phyloP scores from a whole-genome alignment of 148 eudicot genomes.

The Chenopodium album region DNA sequence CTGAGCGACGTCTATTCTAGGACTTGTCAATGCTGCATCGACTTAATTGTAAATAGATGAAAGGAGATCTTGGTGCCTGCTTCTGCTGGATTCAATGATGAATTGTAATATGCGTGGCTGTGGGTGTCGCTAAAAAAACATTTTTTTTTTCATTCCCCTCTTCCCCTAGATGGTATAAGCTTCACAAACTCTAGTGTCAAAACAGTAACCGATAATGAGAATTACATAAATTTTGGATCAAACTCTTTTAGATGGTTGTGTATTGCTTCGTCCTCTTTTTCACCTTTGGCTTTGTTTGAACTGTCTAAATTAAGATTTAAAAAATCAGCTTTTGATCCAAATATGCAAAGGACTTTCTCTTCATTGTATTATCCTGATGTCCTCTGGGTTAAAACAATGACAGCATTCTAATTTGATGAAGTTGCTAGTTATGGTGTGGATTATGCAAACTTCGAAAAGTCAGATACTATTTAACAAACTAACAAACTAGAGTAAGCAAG shows the following conservation, averaged over 20 bases:
- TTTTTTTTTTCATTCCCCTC: not conserved
- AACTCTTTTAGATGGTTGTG: not conserved
- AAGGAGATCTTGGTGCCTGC: slow-evolving; percentile 14
- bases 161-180: slow-evolving; percentile 8
- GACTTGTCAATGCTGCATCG: slow-evolving; percentile 5
- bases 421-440: too few species aligned
- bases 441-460: not conserved
- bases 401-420: not conserved
- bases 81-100: slow-evolving; percentile 5
- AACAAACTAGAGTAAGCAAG: too few species aligned
- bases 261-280: not conserved
- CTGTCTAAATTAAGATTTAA: not conserved
- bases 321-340: not conserved
- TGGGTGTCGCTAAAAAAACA: not conserved
- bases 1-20: not conserved
- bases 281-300: not conserved
- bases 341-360: not conserved
- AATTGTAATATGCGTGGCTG: not conserved
- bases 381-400: not conserved
- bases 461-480: too few species aligned
- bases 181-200: not conserved
- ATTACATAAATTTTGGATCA: not conserved
- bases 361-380: not conserved
- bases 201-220: not conserved
- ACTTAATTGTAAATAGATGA: slow-evolving; percentile 30